A percentile compares a stretch with the other conserved stretches of the same genome.
Evolutionary conservation across 495 filamentous ascomycete species (phyloP).

Genomic region (Daldinia caldariorum): DNA sequence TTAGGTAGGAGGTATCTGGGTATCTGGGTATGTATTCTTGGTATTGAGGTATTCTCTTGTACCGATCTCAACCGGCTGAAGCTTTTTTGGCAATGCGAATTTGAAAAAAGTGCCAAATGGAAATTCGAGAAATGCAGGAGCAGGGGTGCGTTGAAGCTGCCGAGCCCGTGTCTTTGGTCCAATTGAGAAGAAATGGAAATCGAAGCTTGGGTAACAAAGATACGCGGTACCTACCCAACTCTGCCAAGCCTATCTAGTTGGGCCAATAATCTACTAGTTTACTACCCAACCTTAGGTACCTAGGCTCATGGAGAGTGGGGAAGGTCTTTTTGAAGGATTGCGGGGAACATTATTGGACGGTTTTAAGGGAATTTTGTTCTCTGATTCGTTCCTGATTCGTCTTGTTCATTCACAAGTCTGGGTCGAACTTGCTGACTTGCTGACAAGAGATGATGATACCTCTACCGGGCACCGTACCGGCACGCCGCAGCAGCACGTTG

Average conservation of each 20-base stretch:
- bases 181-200: too few species aligned
- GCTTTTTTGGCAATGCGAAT: constrained; percentile 33
- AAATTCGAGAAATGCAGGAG: constrained; percentile 27
- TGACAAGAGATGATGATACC: neutral
- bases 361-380: neutral
- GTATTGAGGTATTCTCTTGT: constrained; percentile 14
- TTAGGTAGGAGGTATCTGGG: too few species aligned
- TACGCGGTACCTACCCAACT: too few species aligned
- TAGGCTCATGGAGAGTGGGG: constrained; percentile 28
- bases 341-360: constrained; percentile 20
- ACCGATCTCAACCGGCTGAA: constrained; percentile 42
- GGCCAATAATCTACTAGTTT: too few species aligned
- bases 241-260: too few species aligned
- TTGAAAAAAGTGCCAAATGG: constrained; percentile 29
- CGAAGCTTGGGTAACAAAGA: too few species aligned
- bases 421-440: constrained; percentile 2
- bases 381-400: too few species aligned
- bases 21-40: too few species aligned
- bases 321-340: constrained; percentile 10
- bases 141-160: constrained; percentile 33
- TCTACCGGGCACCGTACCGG: constrained; percentile 28
- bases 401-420: neutral
- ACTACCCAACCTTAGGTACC: too few species aligned
- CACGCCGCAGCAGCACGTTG: constrained; percentile 20
- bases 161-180: constrained; percentile 36